Evolutionary conservation across 2,329 filamentous ascomycete species (phyloP), one percentile per base, ranked within the genome.

Genomic region (Pseudogymnoascus sp.): DNA sequence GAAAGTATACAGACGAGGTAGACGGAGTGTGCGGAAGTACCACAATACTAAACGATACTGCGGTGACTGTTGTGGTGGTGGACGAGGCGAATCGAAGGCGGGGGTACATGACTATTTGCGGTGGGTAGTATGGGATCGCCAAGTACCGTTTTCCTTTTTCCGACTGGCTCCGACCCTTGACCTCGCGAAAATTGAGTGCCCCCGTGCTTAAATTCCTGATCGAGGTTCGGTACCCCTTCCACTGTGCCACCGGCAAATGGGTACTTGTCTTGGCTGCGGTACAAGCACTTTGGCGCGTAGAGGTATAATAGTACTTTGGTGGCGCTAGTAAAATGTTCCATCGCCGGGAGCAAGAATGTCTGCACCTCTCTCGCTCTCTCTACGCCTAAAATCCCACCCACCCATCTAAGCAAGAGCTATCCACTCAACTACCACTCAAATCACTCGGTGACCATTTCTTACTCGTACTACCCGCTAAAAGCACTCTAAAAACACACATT

Each of bases 201-300:
- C 47, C 23, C 47, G 47, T 54, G 47, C 47, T 54, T 26, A 54
- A 54, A 54, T 54, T n/a, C 47, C 47, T 31, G n/a, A 31, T 54
- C 8, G 26, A 54, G 47, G 23, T 51, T 29, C 23, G n/a, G 47
- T 31, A 54, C 47, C 47, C 8, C n/a, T 18, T 31, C n/a, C 8
- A 7, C 47, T 8, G 47, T 51, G 45, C 23, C 7, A 51, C 23
- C 23, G 8, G 47, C 26, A 54, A 31, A 31, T 31, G 26, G 47
- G 47, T 54, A 54, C 47, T 54, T 54, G 26, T 54, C 47, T 54
- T 54, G 47, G 47, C 47, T 11, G 26, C 3, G 26, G 47, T 54
- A 54, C 47, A 54, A 54, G 47, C 47, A 16, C 26, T 18, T 31
- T 16, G 47, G 5, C 26, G 47, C 12, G 47, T 18, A n/a, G 47